Evolutionary conservation across 1,139 yeast genomes (phyloP), one percentile per base, ranked within the genome.

Genomic region (Hemisphaericaspora xylanilytica): DNA sequence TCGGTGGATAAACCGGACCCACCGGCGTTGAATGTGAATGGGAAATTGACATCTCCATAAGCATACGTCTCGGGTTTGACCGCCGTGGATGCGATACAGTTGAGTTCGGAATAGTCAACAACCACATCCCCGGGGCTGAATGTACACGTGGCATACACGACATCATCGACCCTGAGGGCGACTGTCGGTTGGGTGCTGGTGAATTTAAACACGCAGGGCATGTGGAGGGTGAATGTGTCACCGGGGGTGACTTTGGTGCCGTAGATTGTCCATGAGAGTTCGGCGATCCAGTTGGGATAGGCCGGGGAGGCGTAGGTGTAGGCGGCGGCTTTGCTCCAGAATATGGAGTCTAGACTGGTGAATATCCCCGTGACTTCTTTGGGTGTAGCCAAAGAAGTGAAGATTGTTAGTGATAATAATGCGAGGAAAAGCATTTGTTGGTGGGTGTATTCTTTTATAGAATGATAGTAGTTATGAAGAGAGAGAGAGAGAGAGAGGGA

Each of bases 151-250:
- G 70, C 70, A 39, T 49, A 61, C 1, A 41, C 35, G 1, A 37
- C 42, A 3, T 48, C 36, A 10, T 52, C 51, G 0, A 49, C 63
- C 6, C 34, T 30, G 32, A 63, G 52, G 14, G 42, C 32, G 4
- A 61, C 35, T 3, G 50, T 28, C 5, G 42, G 5, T 14, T 49
- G 28, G 5, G 48, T 20, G 4, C 60, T 34, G 5, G 65, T 58
- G 36, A 62, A 61, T 39, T 59, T 61, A 43, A 52, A 63, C 3
- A 59, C 68, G 49, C 64, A 54, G 4, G 67, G 67, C 47, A 65
- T 44, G 14, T 38, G 39, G 36, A 65, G 56, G 1, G 58, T 48
- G 47, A 65, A 63, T 6, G 68, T 62, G 42, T 65, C 70, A 12
- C 67, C 67, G 0, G 65, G 41, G 2, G 38, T 26, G 3, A 55